phyloP scores from a whole-genome alignment of 2,329 filamentous ascomycete species.

The Fusarium sp. region DNA sequence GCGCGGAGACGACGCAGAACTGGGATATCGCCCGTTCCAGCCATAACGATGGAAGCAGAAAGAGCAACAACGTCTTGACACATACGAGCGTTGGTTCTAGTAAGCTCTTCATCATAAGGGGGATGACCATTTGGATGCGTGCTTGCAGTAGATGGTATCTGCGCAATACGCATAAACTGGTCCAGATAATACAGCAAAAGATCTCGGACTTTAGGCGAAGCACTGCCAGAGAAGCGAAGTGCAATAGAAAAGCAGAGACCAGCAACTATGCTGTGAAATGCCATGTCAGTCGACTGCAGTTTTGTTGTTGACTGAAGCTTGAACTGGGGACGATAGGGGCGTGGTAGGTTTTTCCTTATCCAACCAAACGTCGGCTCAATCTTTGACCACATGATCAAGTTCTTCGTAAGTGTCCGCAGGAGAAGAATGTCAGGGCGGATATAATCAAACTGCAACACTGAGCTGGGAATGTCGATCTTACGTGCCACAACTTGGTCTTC shows the following conservation, averaged over 20 bases:
- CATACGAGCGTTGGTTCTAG: slow-evolving; percentile 85
- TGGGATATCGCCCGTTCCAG: slow-evolving; percentile 89
- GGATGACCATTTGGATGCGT: slow-evolving; percentile 49
- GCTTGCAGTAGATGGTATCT: slow-evolving; percentile 59
- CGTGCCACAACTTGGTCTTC: slow-evolving; percentile 87
- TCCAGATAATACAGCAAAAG: slow-evolving; percentile 87
- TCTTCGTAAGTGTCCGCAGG: slow-evolving; percentile 86
- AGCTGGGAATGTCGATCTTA: slow-evolving; percentile 94
- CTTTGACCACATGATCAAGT: slow-evolving; percentile 91
- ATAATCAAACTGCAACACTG: slow-evolving; percentile 92
- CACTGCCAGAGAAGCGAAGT: slow-evolving; percentile 80
- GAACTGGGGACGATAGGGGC: slow-evolving; percentile 72
- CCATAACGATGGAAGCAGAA: slow-evolving; percentile 90
- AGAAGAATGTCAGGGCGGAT: slow-evolving; percentile 93
- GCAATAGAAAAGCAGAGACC: slow-evolving; percentile 87
- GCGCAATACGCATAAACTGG: slow-evolving; percentile 83
- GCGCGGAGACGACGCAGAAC: slow-evolving; percentile 88
- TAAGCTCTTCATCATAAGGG: slow-evolving; percentile 85
- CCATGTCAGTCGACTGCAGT: slow-evolving; percentile 84
- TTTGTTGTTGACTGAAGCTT: slow-evolving; percentile 69
- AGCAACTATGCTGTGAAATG: slow-evolving; percentile 91
- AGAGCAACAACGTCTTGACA: slow-evolving; percentile 91
- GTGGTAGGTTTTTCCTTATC: slow-evolving; percentile 80
- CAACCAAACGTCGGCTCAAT: slow-evolving; percentile 81
- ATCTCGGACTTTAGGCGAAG: slow-evolving; percentile 78